Conservation (phyloP, 352 stramenopile genomes). For the Phytophthora ramorum region DNA sequence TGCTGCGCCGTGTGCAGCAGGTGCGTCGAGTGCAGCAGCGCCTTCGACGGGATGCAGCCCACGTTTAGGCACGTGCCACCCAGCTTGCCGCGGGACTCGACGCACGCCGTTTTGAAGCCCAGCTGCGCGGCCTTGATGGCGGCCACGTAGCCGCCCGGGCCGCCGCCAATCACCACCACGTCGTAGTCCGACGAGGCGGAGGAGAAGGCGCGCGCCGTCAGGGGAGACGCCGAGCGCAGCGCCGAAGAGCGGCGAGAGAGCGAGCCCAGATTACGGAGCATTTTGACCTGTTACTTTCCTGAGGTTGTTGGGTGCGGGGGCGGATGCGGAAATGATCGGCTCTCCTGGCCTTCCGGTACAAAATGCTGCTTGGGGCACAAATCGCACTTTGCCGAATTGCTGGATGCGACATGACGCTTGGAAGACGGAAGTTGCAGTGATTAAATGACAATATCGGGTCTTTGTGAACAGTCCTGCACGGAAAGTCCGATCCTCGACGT, state of each 20-base stretch:
- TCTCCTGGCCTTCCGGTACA: background rate
- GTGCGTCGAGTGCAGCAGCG: conserved; percentile 96
- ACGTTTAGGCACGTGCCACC: conserved; percentile 99
- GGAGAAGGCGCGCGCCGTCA: conserved; percentile 57
- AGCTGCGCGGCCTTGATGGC: conserved; percentile 99
- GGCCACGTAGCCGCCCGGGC: conserved; percentile 98
- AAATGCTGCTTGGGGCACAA: background rate
- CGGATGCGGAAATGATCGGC: conserved; percentile 25
- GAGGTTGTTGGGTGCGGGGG: conserved; percentile 9
- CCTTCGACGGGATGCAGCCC: conserved; percentile 99
- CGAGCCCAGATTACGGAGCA: conserved; percentile 34
- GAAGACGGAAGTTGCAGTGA: background rate
- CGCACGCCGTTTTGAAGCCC: conserved; percentile 97
- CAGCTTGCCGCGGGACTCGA: conserved; percentile 96
- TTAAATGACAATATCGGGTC: background rate
- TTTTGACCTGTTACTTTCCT: conserved; percentile 10
- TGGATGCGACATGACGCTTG: conserved; percentile 6
- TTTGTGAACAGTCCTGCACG: too few relatives aligned
- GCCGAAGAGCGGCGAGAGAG: conserved; percentile 41
- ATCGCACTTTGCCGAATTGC: background rate
- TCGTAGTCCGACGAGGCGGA: conserved; percentile 67
- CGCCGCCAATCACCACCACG: conserved; percentile 94
- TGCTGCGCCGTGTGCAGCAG: conserved; percentile 97
- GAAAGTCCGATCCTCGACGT: too few relatives aligned
- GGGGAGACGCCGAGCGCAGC: conserved; percentile 41